Evolutionary conservation across 2,329 filamentous ascomycete genomes (phyloP), one percentile per base, ranked within the genome.

Genomic region (Hymenoscyphus linearis): DNA sequence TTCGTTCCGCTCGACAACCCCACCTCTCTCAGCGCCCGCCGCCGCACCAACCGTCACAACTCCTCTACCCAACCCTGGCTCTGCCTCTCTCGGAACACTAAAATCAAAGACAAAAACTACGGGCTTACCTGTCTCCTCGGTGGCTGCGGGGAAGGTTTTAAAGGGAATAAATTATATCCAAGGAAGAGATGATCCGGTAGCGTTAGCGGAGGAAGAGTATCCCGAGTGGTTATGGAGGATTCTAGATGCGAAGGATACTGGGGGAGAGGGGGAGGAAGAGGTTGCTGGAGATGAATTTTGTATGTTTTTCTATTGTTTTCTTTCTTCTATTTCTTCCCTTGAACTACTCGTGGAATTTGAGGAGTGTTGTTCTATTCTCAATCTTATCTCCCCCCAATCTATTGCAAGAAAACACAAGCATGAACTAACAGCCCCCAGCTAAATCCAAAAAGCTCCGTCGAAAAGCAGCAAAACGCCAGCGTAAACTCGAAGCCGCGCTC

Each of bases 401-500:
- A 37, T 37, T 37, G 3, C 4, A 10, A 40, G 13, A 40, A 16
- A 40, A 37, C 18, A 18, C 52, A 13, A 4, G n/a, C 26, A 26
- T 4, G 25, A 53, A 26, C 52, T 65, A 61, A 62, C 52, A 57
- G 5, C 35, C 52, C 57, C 10, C 64, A 92, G 89, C 89, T 62
- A 95, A 95, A 83, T 93, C 89, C 31, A 92, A 91, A 75, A 93
- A 93, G 73, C 85, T 91, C 74, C 85, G 90, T 63, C 82, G 85
- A 60, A 73, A 88, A 60, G 90, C 90, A 9, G 85, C 85, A 50
- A 92, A 86, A 76, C 80, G 81, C 74, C 80, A 82, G 71, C 80
- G 83, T 60, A 72, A 76, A 26, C 69, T 79, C 25, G 84, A 89
- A 78, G 76, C 81, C 74, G 75, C 81, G 76, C 72, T 90, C 71